Evolutionary conservation across 352 stramenopile species (phyloP), one percentile per base, ranked within the genome.

Genomic region (Pseudoperonospora humuli): DNA sequence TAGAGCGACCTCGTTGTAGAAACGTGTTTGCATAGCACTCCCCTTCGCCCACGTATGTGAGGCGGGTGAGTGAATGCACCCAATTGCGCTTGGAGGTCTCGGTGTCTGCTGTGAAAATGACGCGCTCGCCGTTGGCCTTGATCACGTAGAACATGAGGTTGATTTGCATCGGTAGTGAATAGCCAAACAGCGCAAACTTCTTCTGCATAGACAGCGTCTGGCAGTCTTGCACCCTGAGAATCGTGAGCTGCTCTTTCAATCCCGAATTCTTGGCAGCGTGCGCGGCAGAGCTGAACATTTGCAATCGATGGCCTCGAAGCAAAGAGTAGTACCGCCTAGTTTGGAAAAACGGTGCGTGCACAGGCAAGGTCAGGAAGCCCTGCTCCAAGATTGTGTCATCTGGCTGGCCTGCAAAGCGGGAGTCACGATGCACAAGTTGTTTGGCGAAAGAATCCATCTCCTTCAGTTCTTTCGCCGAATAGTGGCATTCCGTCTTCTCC

Each of bases 301-400:
- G 42, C 15, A 86, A 33, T 6, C 55, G 40, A 32, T 82, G 63
- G 28, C 60, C 60, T 25, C 70, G 56, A 17, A 88, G 54, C 10
- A 88, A 54, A 31, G 73, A 88, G 51, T 88, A 88, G 55, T 72
- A 80, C 13, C 68, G 63, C 54, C 65, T 67, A 45, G 54, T 61
- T 49, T 85, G 75, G 39, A 84, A 72, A 51, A 86, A 79, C 5
- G 74, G 67, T 19, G 57, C 45, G 39, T 70, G 61, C 27, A 64
- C 57, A 1, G 67, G 70, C 19, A 84, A 39, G 19, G 57, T 75
- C 18, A 88, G 56, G 41, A 67, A 86, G 5, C 75, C 75, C 35
- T 88, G 75, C 39, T 85, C 68, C 34, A 81, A 51, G 29, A 88
- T 75, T 13, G 75, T 88, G 56, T 78, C 36, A n/a, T 75, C 58